Evolutionary conservation across 1,139 yeast species (phyloP).

Genomic region (Blastobotrys proliferans): DNA sequence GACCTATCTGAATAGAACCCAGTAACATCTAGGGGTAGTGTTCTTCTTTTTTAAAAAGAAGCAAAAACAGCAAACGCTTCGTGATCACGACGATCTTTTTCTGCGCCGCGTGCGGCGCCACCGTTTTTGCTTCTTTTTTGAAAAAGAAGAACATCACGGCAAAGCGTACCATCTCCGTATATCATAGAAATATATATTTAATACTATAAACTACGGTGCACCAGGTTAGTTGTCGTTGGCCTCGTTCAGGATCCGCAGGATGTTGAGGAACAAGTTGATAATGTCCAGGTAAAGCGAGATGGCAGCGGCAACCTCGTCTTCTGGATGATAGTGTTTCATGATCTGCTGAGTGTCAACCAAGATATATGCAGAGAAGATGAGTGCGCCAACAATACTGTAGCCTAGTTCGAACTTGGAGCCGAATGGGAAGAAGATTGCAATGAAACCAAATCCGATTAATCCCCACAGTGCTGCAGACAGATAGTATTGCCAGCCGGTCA

Average conservation of each 20-base stretch:
- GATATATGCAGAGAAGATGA: constrained; percentile 67
- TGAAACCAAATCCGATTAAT: constrained; percentile 68
- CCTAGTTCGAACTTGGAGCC: constrained; percentile 52
- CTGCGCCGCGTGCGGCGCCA: too few relatives aligned
- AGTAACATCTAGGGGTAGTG: neutral
- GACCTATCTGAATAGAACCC: neutral
- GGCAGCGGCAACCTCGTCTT: constrained; percentile 80
- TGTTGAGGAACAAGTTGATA: constrained; percentile 72
- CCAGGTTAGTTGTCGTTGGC: constrained; percentile 38
- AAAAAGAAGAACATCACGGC: too few relatives aligned
- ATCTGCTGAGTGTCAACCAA: constrained; percentile 79
- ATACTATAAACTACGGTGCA: neutral
- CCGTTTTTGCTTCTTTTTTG: too few relatives aligned
- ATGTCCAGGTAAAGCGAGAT: constrained; percentile 76
- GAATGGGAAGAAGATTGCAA: constrained; percentile 65
- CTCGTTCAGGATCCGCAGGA: constrained; percentile 62
- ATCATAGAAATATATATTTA: neutral
- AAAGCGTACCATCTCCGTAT: too few relatives aligned
- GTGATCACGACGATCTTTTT: too few relatives aligned
- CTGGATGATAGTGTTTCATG: constrained; percentile 76
- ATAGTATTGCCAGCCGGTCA: constrained; percentile 67
- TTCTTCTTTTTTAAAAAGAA: neutral
- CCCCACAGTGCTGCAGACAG: constrained; percentile 61
- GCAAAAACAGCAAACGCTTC: too few relatives aligned
- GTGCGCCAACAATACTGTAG: constrained; percentile 70